Conservation (phyloP, 73 alveolate genomes). For the Stentor roeselii region DNA sequence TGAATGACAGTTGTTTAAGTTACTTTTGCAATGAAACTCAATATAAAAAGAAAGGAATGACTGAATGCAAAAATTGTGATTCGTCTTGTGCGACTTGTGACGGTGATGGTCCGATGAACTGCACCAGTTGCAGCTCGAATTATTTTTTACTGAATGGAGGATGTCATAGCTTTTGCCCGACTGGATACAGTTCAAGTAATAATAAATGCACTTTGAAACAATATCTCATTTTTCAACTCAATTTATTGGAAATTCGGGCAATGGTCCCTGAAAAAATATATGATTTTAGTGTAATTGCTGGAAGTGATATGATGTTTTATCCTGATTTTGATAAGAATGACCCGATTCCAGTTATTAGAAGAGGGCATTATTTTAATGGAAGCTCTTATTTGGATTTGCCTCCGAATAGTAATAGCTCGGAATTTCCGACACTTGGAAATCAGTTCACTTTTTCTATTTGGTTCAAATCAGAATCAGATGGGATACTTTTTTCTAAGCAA, state of each 20-base stretch:
- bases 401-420: background rate
- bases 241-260: background rate
- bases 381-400: background rate
- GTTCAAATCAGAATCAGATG: constrained; percentile 10
- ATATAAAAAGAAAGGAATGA: background rate
- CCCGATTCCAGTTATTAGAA: background rate
- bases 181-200: background rate
- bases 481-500: background rate
- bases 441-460: constrained; percentile 4
- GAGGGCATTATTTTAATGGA: constrained; percentile 10
- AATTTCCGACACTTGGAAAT: background rate
- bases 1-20: background rate
- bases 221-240: background rate
- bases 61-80: constrained; percentile 2
- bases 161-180: constrained; percentile 13
- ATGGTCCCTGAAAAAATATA: background rate
- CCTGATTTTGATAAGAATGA: background rate
- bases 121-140: background rate
- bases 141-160: background rate
- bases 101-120: background rate
- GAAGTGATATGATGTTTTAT: background rate
- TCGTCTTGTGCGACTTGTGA: background rate
- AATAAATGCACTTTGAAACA: background rate
- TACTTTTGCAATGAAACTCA: background rate
- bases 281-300: background rate